These are phyloP conservation scores for Lentinula lateritia DNA, from an alignment of 768 basidiomycete species.

Conservation along the genomic window DNA sequence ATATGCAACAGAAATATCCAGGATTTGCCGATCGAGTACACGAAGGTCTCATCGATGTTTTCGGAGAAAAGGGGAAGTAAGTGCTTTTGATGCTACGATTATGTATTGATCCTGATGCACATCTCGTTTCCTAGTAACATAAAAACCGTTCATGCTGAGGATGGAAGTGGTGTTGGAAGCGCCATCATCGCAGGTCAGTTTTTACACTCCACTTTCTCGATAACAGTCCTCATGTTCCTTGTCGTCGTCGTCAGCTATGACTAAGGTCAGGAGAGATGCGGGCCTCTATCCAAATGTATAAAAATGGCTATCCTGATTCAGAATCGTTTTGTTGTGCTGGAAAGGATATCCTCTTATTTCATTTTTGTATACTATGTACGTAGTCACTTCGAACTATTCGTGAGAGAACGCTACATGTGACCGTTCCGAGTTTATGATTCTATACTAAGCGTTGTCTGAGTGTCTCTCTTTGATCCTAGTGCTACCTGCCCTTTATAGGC, in stretches of 20 bases:
- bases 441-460: background rate
- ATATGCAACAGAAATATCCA: constrained; percentile 82
- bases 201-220: background rate
- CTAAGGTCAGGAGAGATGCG: constrained; percentile 56
- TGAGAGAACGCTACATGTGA: background rate
- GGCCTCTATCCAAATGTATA: constrained; percentile 40
- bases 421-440: background rate
- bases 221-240: background rate
- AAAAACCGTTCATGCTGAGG: constrained; percentile 79
- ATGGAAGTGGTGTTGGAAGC: constrained; percentile 91
- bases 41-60: constrained; percentile 88
- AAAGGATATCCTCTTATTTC: background rate
- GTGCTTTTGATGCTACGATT: constrained; percentile 19
- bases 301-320: constrained; percentile 16
- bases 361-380: background rate
- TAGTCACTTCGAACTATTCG: background rate
- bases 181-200: constrained; percentile 85
- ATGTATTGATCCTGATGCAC: background rate
- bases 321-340: background rate
- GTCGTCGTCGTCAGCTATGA: constrained; percentile 50
- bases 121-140: constrained; percentile 44
- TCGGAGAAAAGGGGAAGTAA: constrained; percentile 91
- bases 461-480: background rate
- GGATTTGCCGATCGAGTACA: constrained; percentile 91
- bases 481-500: too few species aligned